Conservation (phyloP, 306 rosid species). For the Cicer cuneatum region DNA sequence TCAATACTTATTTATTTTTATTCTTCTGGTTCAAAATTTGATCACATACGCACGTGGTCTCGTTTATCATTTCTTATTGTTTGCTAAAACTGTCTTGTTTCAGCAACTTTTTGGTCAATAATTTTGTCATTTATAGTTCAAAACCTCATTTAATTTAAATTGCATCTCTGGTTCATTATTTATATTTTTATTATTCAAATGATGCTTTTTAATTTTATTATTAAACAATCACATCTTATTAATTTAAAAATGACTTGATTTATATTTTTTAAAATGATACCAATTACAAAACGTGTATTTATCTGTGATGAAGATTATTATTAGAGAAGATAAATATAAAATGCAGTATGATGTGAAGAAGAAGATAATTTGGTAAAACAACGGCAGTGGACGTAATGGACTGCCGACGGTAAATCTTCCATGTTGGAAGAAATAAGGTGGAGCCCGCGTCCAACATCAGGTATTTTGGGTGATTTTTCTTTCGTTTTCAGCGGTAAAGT, state of each 20-base stretch:
- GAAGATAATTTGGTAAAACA: background rate
- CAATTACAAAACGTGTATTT: background rate
- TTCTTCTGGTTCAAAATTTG: background rate
- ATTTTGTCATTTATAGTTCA: background rate
- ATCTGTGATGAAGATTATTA: background rate
- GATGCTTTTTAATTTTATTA: background rate
- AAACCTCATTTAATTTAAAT: background rate
- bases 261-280: too few species aligned
- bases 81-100: background rate
- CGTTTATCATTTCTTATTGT: background rate
- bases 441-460: background rate
- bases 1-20: background rate
- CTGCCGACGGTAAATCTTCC: slow-evolving; percentile 41
- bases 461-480: slow-evolving; percentile 25
- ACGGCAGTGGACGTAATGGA: slow-evolving; percentile 17
- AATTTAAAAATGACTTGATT: too few species aligned
- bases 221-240: too few species aligned
- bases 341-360: background rate
- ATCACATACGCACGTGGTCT: background rate
- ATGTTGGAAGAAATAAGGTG: slow-evolving; percentile 28
- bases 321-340: slow-evolving; percentile 1
- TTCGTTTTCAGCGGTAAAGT: background rate
- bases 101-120: background rate
- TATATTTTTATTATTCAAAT: background rate
- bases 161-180: background rate